Evolutionary conservation across 805 yeast species (phyloP), one percentile per base, ranked within the genome.

Genomic region (Wickerhamiella parazyma): DNA sequence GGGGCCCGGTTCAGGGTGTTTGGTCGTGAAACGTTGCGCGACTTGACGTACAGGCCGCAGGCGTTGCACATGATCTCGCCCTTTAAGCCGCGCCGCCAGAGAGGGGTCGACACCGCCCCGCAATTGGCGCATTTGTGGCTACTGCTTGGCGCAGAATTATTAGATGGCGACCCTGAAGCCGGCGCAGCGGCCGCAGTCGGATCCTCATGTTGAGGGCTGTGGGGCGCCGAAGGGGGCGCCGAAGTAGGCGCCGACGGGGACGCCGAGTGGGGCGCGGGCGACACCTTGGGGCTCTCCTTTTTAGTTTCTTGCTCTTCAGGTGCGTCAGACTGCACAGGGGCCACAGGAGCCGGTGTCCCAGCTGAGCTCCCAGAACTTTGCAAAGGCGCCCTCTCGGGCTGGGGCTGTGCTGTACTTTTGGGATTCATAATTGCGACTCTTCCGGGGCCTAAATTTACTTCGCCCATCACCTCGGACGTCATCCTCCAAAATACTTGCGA

Each of bases 41-140:
- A 75, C 44, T 76, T 69, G 31, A 70, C 65, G 51, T 76, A 89
- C 45, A 89, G 67, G 0, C 98, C 98, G 65, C 98, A 89, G 0
- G 98, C 98, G 60, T 89, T 89, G 65, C 98, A 89, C 45, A 89
- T 67, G 0, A 93, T 89, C 56, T 85, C 80, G 1, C 95, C 96
- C 47, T 80, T 80, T 0, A 94, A 87, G 45, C 89, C 86, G 43
- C 96, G 68, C 53, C 98, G 70, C 98, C 98, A 89, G 12, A 91
- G 65, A 0, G 98, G 97, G 0, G 98, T 89, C 21, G 87, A 79
- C 44, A 78, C 76, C 0, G 96, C 86, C 52, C 85, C 83, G 61
- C 98, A 89, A 62, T 89, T 89, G 14, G 89, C 78, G 62, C 97
- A 89, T 38, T 66, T 66, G 49, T 71, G 43, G 19, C 20, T 6